Percentiles rank a stretch among this genome's conserved stretches.
phyloP scores from a whole-genome alignment of 164 flowering plant genomes.

The Umbellularia californica region DNA sequence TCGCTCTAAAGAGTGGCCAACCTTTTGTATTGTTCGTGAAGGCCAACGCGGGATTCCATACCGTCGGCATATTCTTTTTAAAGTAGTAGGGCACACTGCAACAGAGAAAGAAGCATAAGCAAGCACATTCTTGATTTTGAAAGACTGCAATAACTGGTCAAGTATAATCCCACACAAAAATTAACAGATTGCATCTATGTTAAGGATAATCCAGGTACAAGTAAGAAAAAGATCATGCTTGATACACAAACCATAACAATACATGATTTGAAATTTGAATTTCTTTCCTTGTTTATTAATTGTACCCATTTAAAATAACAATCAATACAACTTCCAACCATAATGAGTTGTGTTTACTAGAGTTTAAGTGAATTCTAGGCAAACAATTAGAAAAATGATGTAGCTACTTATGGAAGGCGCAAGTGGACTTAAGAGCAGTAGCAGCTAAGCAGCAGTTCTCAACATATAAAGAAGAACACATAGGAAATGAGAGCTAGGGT shows the following conservation, averaged over 20 bases:
- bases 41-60: constrained; percentile 89
- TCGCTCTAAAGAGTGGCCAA: constrained; percentile 71
- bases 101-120: constrained; percentile 2
- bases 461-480: no score
- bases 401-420: not conserved
- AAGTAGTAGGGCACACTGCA: constrained; percentile 89
- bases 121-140: not conserved
- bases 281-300: no score
- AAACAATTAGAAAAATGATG: not conserved
- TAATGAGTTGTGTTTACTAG: no score
- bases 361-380: not conserved
- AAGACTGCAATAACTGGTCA: not conserved
- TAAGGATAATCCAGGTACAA: not conserved
- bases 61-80: constrained; percentile 89
- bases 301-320: no score
- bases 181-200: not conserved
- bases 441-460: not conserved
- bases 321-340: no score
- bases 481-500: not conserved
- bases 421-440: not conserved
- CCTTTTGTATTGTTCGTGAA: constrained; percentile 85
- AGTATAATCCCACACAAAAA: not conserved
- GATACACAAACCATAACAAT: not conserved
- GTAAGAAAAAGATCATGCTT: not conserved
- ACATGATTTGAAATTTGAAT: not conserved